Evolutionary conservation across 78 protist genomes (phyloP).

Genomic region (Polysphondylium violaceum): DNA sequence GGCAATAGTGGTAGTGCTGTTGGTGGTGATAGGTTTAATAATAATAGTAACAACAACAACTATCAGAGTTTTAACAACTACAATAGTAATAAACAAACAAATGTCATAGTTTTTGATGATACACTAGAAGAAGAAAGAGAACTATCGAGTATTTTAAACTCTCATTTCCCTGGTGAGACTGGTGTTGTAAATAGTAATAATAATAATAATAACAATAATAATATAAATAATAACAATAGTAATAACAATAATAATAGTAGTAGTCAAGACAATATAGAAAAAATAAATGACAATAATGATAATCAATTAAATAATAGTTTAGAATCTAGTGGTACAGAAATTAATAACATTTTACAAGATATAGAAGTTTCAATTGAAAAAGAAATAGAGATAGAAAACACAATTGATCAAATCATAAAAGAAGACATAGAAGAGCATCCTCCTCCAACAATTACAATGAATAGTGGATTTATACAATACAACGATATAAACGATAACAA

Average conservation of each 20-base stretch:
- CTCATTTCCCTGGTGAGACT: slow-evolving; percentile 25
- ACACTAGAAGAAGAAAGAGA: slow-evolving; percentile 1
- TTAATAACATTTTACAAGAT: too few species aligned
- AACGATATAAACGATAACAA: background rate
- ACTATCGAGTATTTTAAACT: background rate
- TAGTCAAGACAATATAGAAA: background rate
- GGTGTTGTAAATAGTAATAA: background rate
- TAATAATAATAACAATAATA: background rate
- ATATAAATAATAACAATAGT: background rate
- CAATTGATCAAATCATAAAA: too few species aligned
- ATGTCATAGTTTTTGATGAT: slow-evolving; percentile 32
- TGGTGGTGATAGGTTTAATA: too few species aligned
- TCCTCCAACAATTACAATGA: too few species aligned
- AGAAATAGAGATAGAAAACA: too few species aligned
- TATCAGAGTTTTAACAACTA: too few species aligned
- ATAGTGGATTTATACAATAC: background rate
- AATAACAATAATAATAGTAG: too few species aligned
- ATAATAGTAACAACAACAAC: too few species aligned
- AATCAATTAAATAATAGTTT: background rate
- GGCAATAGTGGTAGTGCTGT: too few species aligned
- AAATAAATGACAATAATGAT: background rate
- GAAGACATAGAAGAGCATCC: too few species aligned
- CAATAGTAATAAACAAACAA: slow-evolving; percentile 9
- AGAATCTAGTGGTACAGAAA: too few species aligned
- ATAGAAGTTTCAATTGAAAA: too few species aligned